phyloP scores from a whole-genome alignment of 257 asterid species.

The Thymus quinquecostatus region DNA sequence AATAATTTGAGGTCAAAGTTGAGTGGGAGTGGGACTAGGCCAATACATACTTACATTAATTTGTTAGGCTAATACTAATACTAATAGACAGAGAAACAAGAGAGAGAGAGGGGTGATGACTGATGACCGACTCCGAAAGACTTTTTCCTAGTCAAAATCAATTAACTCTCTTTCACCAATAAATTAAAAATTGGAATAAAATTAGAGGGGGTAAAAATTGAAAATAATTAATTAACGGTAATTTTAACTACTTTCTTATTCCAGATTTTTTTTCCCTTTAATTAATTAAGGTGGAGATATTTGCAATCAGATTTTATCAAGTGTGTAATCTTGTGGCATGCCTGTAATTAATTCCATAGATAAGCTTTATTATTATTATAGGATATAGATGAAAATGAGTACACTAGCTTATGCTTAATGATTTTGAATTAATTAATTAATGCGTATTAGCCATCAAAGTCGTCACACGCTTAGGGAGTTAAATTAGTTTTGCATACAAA shows the following conservation, averaged over 20 bases:
- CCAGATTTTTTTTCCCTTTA: conserved; percentile 5
- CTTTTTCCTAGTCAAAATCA: conserved; percentile 22
- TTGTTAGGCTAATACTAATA: conserved; percentile 15
- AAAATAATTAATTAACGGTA: conserved; percentile 6
- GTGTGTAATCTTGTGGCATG: conserved; percentile 14
- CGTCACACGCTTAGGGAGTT: not conserved
- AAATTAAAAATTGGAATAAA: not conserved
- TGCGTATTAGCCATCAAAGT: not conserved
- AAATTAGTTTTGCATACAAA: not conserved
- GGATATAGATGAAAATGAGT: not conserved
- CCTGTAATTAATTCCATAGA: not conserved
- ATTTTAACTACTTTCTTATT: conserved; percentile 14
- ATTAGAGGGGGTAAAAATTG: not conserved
- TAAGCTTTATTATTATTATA: not conserved
- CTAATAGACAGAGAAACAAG: not conserved
- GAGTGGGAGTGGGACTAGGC: conserved; percentile 43
- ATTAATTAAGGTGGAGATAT: not conserved
- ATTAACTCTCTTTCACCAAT: conserved; percentile 10
- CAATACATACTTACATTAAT: not conserved
- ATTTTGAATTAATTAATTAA: not conserved
- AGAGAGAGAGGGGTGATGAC: not conserved
- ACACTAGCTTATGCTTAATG: not conserved
- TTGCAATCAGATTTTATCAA: conserved; percentile 14
- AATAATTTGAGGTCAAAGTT: conserved; percentile 35
- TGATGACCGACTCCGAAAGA: not conserved